Base-by-base conservation (phyloP, 2,329 filamentous ascomycete genomes). In the Passalora sequoiae region DNA sequence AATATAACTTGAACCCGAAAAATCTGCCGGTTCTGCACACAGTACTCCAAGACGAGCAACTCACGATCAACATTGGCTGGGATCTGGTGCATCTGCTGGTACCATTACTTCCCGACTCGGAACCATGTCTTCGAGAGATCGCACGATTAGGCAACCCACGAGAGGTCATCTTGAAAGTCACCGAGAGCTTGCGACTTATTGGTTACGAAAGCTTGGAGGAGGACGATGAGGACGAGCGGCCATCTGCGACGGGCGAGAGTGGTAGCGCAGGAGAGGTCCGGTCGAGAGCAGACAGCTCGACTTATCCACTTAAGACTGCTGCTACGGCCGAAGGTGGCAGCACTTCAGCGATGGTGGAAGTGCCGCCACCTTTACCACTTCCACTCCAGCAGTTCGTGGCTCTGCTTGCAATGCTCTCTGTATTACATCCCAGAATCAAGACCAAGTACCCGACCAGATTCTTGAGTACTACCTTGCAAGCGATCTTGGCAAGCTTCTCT, bases 1-100 rank as follows among this genome's bases (percentile, higher is more conserved):
- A 88, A 63, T 80, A 84, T 64, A 83, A 85, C 54, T 71, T 89
- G 33, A 80, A 75, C 4, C 73, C 78, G 13, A 79, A 82, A 46
- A 73, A 83, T 47, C 69, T 91, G 31, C 81, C 84, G 1, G 69
- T 77, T 3, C 72, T 91, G 33, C 77, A 87, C 54, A 73, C 82
- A 16, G 78, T 86, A 25, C 71, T 87, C 13, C 78, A 84, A 62
- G 80, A 86, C 71, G 70, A 73, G 7, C 72, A 77, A 45, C 70
- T 89, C 44, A 86, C 84, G 2, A 77, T 77, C 47, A 83, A 87
- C 44, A 89, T 91, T 56, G 86, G 86, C 38, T 92, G 86, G 86
- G 86, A 92, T 62, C 69, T 91, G 39, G 82, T 92, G 16, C 82
- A 85, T 60, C 78, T 87, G 58, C 75, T 92, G 4, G 72, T 89